These are phyloP conservation scores for Nectriaceae sp. DNA, from an alignment of 2,329 filamentous ascomycete genomes.

Conservation along the genomic window DNA sequence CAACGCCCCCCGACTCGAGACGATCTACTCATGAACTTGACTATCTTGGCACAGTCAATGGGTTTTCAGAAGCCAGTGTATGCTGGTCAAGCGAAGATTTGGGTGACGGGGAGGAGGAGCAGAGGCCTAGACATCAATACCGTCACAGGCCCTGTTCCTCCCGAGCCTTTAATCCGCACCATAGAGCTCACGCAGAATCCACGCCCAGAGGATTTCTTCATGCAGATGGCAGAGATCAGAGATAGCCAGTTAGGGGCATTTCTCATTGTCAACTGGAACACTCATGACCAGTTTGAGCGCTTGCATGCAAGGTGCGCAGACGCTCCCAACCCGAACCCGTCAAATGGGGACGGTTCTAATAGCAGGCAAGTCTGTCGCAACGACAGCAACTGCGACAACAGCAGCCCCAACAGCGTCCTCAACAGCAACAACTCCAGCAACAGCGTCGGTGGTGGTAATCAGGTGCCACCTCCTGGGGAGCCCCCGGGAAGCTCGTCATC, in stretches of 20 bases:
- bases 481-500: too few species aligned
- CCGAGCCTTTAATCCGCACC: conserved; percentile 30
- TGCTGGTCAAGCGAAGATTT: conserved; percentile 15
- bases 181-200: conserved; percentile 27
- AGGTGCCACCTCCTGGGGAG: too few species aligned
- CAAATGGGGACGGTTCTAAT: background rate
- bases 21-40: conserved; percentile 15
- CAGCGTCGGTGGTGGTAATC: too few species aligned
- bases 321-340: background rate
- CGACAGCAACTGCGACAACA: too few species aligned
- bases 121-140: conserved; percentile 11
- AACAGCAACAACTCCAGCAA: too few species aligned
- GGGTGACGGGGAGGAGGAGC: conserved; percentile 11
- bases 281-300: background rate
- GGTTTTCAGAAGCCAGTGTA: conserved; percentile 17
- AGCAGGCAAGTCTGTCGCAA: background rate
- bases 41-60: conserved; percentile 11
- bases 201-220: conserved; percentile 27
- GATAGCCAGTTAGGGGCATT: conserved; percentile 18
- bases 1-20: conserved; percentile 14
- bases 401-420: too few species aligned
- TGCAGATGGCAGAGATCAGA: conserved; percentile 17
- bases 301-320: background rate
- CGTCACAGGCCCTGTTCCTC: conserved; percentile 11
- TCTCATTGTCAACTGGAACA: conserved; percentile 25